Evolutionary conservation across 257 asterid genomes (phyloP).

Genomic region (Perilla frutescens): DNA sequence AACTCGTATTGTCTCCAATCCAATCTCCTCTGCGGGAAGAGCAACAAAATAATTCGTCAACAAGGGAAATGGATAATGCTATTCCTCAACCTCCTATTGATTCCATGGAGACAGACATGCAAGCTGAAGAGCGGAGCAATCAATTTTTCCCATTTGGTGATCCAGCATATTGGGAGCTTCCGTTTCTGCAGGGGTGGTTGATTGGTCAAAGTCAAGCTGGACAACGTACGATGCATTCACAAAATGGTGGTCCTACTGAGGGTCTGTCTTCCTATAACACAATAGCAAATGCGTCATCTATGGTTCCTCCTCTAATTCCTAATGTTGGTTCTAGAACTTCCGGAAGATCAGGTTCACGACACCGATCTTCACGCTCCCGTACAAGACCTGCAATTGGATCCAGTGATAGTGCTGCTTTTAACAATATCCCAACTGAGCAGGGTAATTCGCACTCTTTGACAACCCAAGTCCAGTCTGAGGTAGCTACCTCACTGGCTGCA

Average conservation of each 20-base stretch:
- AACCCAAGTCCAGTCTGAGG: constrained; percentile 82
- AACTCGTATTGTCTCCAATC: constrained; percentile 80
- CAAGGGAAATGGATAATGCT: constrained; percentile 52
- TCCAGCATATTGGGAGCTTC: constrained; percentile 92
- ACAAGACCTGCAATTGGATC: constrained; percentile 50
- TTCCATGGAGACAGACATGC: constrained; percentile 77
- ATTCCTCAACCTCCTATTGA: constrained; percentile 56
- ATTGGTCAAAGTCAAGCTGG: constrained; percentile 96
- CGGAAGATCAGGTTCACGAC: constrained; percentile 76
- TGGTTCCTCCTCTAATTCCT: constrained; percentile 51
- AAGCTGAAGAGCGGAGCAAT: constrained; percentile 65
- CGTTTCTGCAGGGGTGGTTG: constrained; percentile 96
- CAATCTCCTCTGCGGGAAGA: constrained; percentile 70
- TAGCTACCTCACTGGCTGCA: constrained; percentile 84
- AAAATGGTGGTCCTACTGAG: constrained; percentile 53
- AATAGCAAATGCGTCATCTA: constrained; percentile 52
- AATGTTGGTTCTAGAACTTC: constrained; percentile 53
- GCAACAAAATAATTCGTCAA: constrained; percentile 51
- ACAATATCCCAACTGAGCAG: constrained; percentile 53
- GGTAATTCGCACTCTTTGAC: constrained; percentile 59
- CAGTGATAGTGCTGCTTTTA: constrained; percentile 53
- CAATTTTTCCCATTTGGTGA: constrained; percentile 81
- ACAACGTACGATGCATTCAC: constrained; percentile 63
- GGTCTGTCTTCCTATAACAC: constrained; percentile 48
- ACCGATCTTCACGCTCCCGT: constrained; percentile 66